Percentiles rank a stretch among this genome's conserved stretches.
Evolutionary conservation across 768 basidiomycete genomes (phyloP).

Genomic region (Phanerodontia chrysosporium): DNA sequence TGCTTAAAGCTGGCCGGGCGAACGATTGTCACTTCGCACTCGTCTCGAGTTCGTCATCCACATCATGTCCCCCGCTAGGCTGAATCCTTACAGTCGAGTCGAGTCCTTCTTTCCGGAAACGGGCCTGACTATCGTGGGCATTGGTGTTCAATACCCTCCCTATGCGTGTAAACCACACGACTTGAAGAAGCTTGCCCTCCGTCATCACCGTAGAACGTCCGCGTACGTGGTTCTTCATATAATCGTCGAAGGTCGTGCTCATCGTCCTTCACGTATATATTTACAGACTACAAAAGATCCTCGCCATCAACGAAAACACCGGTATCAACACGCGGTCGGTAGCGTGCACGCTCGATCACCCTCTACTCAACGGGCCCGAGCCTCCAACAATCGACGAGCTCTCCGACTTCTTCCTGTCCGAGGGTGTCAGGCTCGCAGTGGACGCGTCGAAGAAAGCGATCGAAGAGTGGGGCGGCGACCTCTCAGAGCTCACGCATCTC

Average conservation of each 20-base stretch:
- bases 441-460: conserved; percentile 5
- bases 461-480: conserved; percentile 9
- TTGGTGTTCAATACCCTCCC: conserved; percentile 8
- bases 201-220: conserved; percentile 2
- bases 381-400: conserved; percentile 8
- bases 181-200: conserved; percentile 3
- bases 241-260: neutral
- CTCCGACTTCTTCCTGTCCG: conserved; percentile 6
- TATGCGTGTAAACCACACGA: conserved; percentile 2
- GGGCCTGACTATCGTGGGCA: conserved; percentile 4
- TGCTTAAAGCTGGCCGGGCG: neutral
- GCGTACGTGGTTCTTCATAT: neutral
- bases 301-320: conserved; percentile 11
- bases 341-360: conserved; percentile 3
- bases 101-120: conserved; percentile 4
- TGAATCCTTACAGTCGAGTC: neutral
- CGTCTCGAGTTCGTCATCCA: neutral
- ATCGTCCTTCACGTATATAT: neutral
- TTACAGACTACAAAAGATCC: conserved; percentile 8
- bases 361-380: conserved; percentile 2
- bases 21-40: neutral
- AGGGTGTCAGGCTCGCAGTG: conserved; percentile 9
- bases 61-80: conserved; percentile 4
- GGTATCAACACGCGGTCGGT: conserved; percentile 10
- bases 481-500: conserved; percentile 11